These are phyloP conservation scores for Boeremia lycopersici DNA, from an alignment of 2,329 filamentous ascomycete species.

Conservation along the genomic window DNA sequence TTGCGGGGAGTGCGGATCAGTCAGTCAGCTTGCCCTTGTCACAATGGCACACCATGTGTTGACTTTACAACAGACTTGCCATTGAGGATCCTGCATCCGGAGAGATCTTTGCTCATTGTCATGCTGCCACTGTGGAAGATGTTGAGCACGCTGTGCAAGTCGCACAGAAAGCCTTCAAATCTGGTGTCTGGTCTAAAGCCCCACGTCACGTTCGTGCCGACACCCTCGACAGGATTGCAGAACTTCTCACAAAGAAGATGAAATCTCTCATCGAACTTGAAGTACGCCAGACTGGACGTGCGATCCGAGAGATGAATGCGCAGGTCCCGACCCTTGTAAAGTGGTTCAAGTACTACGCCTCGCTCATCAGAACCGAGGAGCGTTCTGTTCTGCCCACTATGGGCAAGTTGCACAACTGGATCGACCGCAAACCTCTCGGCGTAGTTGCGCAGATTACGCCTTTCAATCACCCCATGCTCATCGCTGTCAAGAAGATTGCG, in stretches of 20 bases:
- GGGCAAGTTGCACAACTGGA: constrained; percentile 58
- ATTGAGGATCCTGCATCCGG: constrained; percentile 62
- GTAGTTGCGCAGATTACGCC: constrained; percentile 49
- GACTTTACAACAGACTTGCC: constrained; percentile 51
- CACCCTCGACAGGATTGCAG: constrained; percentile 65
- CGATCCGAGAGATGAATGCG: constrained; percentile 71
- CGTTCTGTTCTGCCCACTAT: constrained; percentile 68
- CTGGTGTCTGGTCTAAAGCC: constrained; percentile 62
- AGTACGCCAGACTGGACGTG: constrained; percentile 70
- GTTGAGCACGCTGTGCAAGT: constrained; percentile 50
- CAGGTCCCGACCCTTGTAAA: constrained; percentile 69
- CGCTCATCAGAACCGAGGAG: constrained; percentile 70
- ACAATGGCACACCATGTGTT: constrained; percentile 10
- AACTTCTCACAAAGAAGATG: constrained; percentile 59
- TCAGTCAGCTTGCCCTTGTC: constrained; percentile 45
- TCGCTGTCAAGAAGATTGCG: constrained; percentile 50
- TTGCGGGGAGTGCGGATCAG: constrained; percentile 53
- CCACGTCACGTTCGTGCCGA: constrained; percentile 65
- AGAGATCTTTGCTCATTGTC: constrained; percentile 59
- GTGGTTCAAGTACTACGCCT: constrained; percentile 75
- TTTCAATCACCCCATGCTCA: constrained; percentile 49
- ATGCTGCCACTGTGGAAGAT: constrained; percentile 55
- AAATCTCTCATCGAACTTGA: constrained; percentile 66
- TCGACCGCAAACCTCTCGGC: constrained; percentile 47
- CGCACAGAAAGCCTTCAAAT: constrained; percentile 56